Evolutionary conservation across 1,284 basidiomycete species (phyloP), one percentile per base, ranked within the genome.

Genomic region (Mycosarcoma mackinlayi): DNA sequence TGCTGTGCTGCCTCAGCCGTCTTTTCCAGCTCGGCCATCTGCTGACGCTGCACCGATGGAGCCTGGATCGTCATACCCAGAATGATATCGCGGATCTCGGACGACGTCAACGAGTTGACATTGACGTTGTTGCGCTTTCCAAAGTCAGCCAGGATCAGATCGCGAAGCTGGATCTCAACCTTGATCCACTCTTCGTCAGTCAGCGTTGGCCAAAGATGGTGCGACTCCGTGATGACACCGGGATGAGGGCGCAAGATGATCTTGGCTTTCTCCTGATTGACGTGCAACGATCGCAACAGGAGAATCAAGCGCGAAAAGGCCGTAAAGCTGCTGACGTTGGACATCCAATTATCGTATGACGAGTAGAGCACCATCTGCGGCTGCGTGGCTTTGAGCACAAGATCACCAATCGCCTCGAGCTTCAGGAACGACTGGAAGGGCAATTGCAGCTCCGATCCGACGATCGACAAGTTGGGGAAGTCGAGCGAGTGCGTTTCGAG

Each of bases 361-460:
- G 92, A 96, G 88, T 97, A 98, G 53, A 99, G 85, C 19, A 98
- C 93, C 95, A 97, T 97, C 83, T 97, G 94, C n/a, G 94, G 94
- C 86, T 96, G 94, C 33, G 92, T 97, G 23, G 94, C 94, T 64
- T 93, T 91, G 88, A 97, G 84, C 75, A 97, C 97, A 62, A 98
- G 86, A 83, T 99, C 96, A 85, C 96, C 96, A 74, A 99, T 98
- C 85, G 98, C 97, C 87, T 99, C 96, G 89, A 98, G 94, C 88
- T 98, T 98, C 90, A 99, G 94, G 76, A 93, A 95, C 16, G 95
- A 94, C 85, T 98, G 95, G 93, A 98, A 98, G 1, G 96, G 96
- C 63, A 98, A 85, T 83, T 98, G 96, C 44, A 99, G 86, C 84
- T 99, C 96, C 73, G 92, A 94, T 53, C 96, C 96, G 86, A 98